These are phyloP conservation scores for Oryza officinalis DNA, from an alignment of 176 grass and related monocot species.

Conservation along the genomic window DNA sequence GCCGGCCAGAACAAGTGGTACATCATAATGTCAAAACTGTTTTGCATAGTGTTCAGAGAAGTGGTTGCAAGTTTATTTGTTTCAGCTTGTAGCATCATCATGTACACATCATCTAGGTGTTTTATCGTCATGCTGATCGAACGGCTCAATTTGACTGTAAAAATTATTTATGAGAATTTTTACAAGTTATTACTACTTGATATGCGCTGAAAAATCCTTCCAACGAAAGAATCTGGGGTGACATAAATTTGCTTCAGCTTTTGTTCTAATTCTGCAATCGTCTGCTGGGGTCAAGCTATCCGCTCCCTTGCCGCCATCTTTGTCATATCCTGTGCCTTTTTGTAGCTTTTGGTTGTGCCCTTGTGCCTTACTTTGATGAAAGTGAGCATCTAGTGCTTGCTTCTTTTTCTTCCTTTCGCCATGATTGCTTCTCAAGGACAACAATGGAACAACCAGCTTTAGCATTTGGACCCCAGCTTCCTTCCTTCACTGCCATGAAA, in stretches of 20 bases:
- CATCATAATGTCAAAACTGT: constrained; percentile 3
- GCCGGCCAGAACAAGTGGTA: constrained; percentile 1
- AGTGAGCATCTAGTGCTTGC: constrained; percentile 50
- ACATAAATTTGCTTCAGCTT: background rate
- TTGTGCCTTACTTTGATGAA: constrained; percentile 58
- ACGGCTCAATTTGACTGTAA: background rate
- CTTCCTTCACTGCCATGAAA: constrained; percentile 28
- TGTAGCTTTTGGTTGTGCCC: constrained; percentile 22
- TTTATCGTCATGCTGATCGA: background rate
- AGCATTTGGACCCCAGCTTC: constrained; percentile 6
- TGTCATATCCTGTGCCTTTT: constrained; percentile 45
- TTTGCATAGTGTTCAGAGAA: constrained; percentile 10
- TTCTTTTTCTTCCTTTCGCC: constrained; percentile 23
- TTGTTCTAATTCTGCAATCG: constrained; percentile 27
- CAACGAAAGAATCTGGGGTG: background rate
- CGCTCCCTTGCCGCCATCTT: constrained; percentile 18
- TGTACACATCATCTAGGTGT: background rate
- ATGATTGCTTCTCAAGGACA: constrained; percentile 44
- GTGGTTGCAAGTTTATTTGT: background rate
- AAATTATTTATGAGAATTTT: background rate
- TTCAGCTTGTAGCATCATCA: background rate
- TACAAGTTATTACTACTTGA: background rate
- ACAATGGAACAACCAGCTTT: constrained; percentile 39
- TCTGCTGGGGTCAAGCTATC: background rate
- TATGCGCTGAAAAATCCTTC: background rate